Percentiles rank a stretch among this genome's conserved stretches.
Conservation (phyloP, 495 filamentous ascomycete species). For the Aspergillus nidulans region DNA sequence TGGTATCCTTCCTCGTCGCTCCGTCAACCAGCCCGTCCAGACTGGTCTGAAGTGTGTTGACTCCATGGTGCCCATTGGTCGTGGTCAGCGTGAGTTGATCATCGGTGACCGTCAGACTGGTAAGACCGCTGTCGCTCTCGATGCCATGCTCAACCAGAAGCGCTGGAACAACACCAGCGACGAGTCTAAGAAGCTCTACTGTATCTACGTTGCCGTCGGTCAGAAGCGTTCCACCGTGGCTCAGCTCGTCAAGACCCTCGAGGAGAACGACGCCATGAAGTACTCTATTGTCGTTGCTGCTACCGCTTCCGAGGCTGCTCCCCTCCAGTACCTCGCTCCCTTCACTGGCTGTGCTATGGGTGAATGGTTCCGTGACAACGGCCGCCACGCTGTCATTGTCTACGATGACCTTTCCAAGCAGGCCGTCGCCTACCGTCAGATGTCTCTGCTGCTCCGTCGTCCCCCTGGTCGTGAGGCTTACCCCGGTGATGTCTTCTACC, state of each 20-base stretch:
- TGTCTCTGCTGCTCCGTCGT: constrained; percentile 98
- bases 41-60: constrained; percentile 99
- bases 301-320: constrained; percentile 95
- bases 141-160: constrained; percentile 98
- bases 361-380: constrained; percentile 88
- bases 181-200: constrained; percentile 98
- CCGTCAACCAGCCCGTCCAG: constrained; percentile 98
- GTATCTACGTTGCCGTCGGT: constrained; percentile 96
- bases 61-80: constrained; percentile 99
- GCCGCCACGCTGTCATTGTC: constrained; percentile 88
- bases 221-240: constrained; percentile 99
- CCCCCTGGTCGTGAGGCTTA: constrained; percentile 99
- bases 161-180: constrained; percentile 85
- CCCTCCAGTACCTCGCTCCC: constrained; percentile 90
- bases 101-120: constrained; percentile 99
- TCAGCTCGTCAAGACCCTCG: constrained; percentile 98
- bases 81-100: constrained; percentile 99
- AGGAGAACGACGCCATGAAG: constrained; percentile 99
- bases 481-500: constrained; percentile 99
- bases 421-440: constrained; percentile 99
- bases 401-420: constrained; percentile 99
- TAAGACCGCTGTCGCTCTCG: constrained; percentile 98
- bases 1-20: constrained; percentile 92
- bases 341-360: constrained; percentile 82
- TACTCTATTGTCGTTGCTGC: constrained; percentile 94